These are phyloP conservation scores for Ploettnerulaceae sp. DNA, from an alignment of 2,329 filamentous ascomycete species.

Conservation along the genomic window DNA sequence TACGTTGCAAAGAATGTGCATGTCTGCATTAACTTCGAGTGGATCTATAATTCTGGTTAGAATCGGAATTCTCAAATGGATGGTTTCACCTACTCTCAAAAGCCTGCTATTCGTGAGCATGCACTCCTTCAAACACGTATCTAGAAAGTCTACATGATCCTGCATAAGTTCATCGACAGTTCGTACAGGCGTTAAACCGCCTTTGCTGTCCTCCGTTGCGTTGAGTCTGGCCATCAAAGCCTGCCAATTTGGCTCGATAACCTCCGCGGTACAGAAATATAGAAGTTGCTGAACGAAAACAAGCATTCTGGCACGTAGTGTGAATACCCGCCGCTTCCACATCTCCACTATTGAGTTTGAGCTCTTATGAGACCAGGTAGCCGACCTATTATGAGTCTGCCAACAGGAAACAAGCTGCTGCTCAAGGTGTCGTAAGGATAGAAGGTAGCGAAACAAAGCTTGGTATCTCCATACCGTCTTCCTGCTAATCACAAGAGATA, in stretches of 20 bases:
- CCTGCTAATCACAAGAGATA: constrained; percentile 90
- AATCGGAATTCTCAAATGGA: too few relatives aligned
- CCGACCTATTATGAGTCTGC: constrained; percentile 79
- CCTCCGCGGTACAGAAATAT: constrained; percentile 95
- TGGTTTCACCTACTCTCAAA: constrained; percentile 58
- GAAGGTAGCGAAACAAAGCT: constrained; percentile 86
- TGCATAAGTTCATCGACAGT: constrained; percentile 99
- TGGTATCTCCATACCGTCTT: constrained; percentile 98
- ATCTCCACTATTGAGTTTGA: constrained; percentile 70
- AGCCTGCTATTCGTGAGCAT: constrained; percentile 98
- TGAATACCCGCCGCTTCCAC: constrained; percentile 93
- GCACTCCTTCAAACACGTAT: constrained; percentile 96
- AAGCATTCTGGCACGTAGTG: constrained; percentile 85
- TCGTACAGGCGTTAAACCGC: constrained; percentile 42
- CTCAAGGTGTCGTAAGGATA: constrained; percentile 86
- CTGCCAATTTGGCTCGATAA: constrained; percentile 97
- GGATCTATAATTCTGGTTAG: constrained; percentile 76
- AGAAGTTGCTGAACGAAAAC: constrained; percentile 95
- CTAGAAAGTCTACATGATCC: constrained; percentile 95
- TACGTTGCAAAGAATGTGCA: constrained; percentile 92
- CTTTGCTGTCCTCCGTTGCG: constrained; percentile 47
- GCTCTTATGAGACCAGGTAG: constrained; percentile 78
- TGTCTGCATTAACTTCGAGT: constrained; percentile 94
- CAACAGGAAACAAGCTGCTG: constrained; percentile 81
- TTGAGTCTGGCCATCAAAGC: constrained; percentile 84